A percentile compares a stretch with the other conserved stretches of the same genome.
phyloP scores from a whole-genome alignment of 352 stramenopile species.

The Pseudoperonospora humuli region DNA sequence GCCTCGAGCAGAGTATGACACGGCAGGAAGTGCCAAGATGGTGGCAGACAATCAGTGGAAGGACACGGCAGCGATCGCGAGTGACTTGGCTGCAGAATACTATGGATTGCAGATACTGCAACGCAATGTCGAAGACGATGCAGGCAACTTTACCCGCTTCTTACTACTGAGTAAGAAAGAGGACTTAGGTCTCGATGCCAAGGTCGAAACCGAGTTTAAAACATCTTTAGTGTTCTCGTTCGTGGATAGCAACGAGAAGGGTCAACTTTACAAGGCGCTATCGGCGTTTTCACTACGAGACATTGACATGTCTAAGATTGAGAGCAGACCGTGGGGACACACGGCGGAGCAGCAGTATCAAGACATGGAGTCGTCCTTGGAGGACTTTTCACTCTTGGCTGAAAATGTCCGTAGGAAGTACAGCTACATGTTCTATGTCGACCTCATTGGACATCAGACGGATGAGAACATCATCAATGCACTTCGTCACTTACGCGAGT shows the following conservation, averaged over 20 bases:
- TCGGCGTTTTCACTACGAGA: slow-evolving; percentile 67
- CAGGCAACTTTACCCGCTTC: slow-evolving; percentile 88
- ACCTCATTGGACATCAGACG: slow-evolving; percentile 63
- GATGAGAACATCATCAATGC: slow-evolving; percentile 78
- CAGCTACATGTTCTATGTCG: slow-evolving; percentile 82
- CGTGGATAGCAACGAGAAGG: slow-evolving; percentile 59
- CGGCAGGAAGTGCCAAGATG: slow-evolving; percentile 95
- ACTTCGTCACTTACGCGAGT: slow-evolving; percentile 76
- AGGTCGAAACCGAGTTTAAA: slow-evolving; percentile 59
- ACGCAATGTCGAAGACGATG: slow-evolving; percentile 52
- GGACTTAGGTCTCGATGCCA: slow-evolving; percentile 29
- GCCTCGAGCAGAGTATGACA: slow-evolving; percentile 92
- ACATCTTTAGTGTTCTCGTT: slow-evolving; percentile 80
- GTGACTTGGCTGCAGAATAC: slow-evolving; percentile 90
- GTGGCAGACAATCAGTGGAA: slow-evolving; percentile 85
- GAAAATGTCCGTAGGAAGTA: slow-evolving; percentile 42
- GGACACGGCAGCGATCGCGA: slow-evolving; percentile 90
- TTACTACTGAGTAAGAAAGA: slow-evolving; percentile 69
- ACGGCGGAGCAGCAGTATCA: slow-evolving; percentile 48
- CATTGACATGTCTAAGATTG: slow-evolving; percentile 76
- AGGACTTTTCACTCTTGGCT: slow-evolving; percentile 94
- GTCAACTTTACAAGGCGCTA: slow-evolving; percentile 61
- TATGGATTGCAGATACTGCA: slow-evolving; percentile 90
- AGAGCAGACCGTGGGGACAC: slow-evolving; percentile 64
- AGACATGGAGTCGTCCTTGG: slow-evolving; percentile 20